Evolutionary conservation across 2,329 filamentous ascomycete species (phyloP).

Genomic region (Myriosclerotinia scirpicola): DNA sequence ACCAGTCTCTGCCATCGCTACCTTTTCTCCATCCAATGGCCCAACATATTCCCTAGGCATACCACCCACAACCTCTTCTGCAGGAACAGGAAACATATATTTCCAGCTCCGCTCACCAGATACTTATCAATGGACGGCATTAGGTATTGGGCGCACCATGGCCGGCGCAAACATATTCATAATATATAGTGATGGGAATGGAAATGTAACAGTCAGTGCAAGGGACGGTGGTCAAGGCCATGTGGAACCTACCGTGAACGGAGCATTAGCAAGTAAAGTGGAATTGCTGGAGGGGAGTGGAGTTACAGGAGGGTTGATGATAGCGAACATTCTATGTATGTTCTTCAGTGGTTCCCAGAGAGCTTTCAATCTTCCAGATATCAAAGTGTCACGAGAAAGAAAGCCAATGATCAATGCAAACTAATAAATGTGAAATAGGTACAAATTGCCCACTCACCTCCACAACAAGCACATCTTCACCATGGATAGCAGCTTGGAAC

Average conservation of each 20-base stretch:
- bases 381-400: not conserved
- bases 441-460: slow-evolving; percentile 31
- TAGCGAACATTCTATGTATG: slow-evolving; percentile 56
- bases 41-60: slow-evolving; percentile 34
- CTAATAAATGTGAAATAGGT: not conserved
- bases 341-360: not conserved
- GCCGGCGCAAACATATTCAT: slow-evolving; percentile 58
- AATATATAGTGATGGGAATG: slow-evolving; percentile 53
- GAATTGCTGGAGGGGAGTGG: slow-evolving; percentile 54
- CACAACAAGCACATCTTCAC: slow-evolving; percentile 27
- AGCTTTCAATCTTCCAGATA: not conserved
- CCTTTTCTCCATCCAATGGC: slow-evolving; percentile 13
- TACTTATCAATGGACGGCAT: slow-evolving; percentile 53
- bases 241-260: slow-evolving; percentile 46
- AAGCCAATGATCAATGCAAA: not conserved
- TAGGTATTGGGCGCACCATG: slow-evolving; percentile 59
- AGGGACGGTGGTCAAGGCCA: slow-evolving; percentile 47
- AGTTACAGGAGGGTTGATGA: slow-evolving; percentile 52
- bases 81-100: slow-evolving; percentile 51
- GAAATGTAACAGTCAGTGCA: slow-evolving; percentile 57
- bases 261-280: slow-evolving; percentile 41
- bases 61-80: slow-evolving; percentile 21
- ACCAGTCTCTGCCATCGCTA: slow-evolving; percentile 2
- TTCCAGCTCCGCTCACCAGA: slow-evolving; percentile 57
- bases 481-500: slow-evolving; percentile 38